Evolutionary conservation across 805 yeast genomes (phyloP), one percentile per base, ranked within the genome.

Genomic region (Teunomyces aglyptinius): DNA sequence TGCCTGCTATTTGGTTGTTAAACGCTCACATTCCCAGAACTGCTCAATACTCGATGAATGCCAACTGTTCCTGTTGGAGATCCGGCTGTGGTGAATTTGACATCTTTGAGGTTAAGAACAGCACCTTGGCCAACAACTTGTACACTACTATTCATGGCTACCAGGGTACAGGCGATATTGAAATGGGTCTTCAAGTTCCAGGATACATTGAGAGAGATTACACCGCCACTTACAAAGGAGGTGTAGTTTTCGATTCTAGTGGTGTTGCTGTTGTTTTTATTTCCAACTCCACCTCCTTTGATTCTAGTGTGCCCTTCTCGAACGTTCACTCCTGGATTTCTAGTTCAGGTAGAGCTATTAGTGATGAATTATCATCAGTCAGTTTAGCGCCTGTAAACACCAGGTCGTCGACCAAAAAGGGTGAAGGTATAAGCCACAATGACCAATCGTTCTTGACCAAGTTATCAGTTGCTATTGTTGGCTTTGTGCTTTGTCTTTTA

Each of bases 61-160:
- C 70, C 31, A 81, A 80, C 59, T 85, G 90, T 64, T 83, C 89
- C 5, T 82, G 89, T 58, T 85, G 91, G 91, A 71, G 77, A 38
- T 75, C 85, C 24, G 92, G 91, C 8, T 83, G 90, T 65, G 90
- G 91, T 61, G 90, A 85, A 64, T 83, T 81, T 55, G 92, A 85
- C 65, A 77, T 84, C 54, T 85, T 85, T 60, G 92, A 86, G 68
- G 82, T 81, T 34, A 77, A 83, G 81, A 85, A 85, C 65, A 65
- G 69, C 46, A 80, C 89, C 12, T 79, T 80, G 52, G 62, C 77
- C 20, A 64, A 63, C 43, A 74, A 82, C 47, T 72, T 86, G 54
- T 83, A 71, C 65, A 73, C 89, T 15, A 83, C 91, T 6, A 68
- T 86, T 61, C 94, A 86, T 61, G 88, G 83, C 58, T 86, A 76